Conservation (phyloP, 2,329 filamentous ascomycete genomes). For the Aspergillus fischeri region DNA sequence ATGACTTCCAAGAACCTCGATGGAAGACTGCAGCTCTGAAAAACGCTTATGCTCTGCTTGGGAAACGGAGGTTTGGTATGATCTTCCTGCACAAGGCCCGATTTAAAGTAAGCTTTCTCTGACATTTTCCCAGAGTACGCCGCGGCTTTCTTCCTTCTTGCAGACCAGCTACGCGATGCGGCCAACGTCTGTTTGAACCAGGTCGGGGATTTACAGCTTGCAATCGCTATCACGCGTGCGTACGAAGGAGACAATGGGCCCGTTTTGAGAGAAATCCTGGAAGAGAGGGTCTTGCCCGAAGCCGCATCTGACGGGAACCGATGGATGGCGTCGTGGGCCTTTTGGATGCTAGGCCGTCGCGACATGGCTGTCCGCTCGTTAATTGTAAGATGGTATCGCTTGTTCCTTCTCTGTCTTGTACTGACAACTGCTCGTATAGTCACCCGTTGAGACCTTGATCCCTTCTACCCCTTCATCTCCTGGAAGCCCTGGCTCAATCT, state of each 20-base stretch:
- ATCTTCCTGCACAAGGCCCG: slow-evolving; percentile 1
- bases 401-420: background rate
- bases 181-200: slow-evolving; percentile 83
- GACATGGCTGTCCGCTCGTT: slow-evolving; percentile 82
- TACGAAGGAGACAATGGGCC: slow-evolving; percentile 82
- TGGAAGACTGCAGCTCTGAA: slow-evolving; percentile 90
- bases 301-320: slow-evolving; percentile 80
- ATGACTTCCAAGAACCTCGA: slow-evolving; percentile 81
- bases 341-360: slow-evolving; percentile 79
- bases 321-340: slow-evolving; percentile 94
- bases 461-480: slow-evolving; percentile 47
- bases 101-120: slow-evolving; percentile 5
- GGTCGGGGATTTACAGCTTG: slow-evolving; percentile 82
- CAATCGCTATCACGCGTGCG: slow-evolving; percentile 79
- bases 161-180: slow-evolving; percentile 77
- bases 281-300: slow-evolving; percentile 72
- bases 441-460: slow-evolving; percentile 71
- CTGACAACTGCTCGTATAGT: slow-evolving; percentile 46
- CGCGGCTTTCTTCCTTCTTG: slow-evolving; percentile 90
- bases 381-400: slow-evolving; percentile 54
- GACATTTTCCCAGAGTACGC: slow-evolving; percentile 67
- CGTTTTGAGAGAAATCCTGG: slow-evolving; percentile 67
- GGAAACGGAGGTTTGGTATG: slow-evolving; percentile 79
- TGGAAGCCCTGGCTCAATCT: slow-evolving; percentile 54
- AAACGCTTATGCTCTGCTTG: slow-evolving; percentile 92